A percentile compares a stretch with the other conserved stretches of the same genome.
Evolutionary conservation across 495 filamentous ascomycete genomes (phyloP).

Genomic region (Neurospora cerealis): DNA sequence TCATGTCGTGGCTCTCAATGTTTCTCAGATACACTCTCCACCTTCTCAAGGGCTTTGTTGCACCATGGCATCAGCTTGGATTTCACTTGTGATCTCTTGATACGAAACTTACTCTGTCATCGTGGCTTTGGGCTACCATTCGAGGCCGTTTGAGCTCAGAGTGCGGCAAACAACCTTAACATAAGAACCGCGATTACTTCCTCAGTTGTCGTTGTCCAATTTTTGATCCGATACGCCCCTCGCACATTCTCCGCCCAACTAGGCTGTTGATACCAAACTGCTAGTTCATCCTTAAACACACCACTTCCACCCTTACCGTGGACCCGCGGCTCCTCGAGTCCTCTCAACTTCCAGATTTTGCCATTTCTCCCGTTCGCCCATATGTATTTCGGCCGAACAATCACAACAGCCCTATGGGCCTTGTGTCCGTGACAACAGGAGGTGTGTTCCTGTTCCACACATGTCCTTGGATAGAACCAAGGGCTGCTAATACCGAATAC

Average conservation of each 20-base stretch:
- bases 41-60: not conserved
- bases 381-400: not conserved
- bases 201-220: not conserved
- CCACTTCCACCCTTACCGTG: not conserved
- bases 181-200: not conserved
- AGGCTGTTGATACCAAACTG: not conserved
- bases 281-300: not conserved
- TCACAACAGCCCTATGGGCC: not conserved
- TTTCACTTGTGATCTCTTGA: not conserved
- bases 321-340: not conserved
- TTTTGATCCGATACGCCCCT: not conserved
- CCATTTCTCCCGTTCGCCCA: not conserved
- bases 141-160: not conserved
- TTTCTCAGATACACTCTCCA: not conserved
- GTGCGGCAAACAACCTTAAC: not conserved
- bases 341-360: not conserved
- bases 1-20: not conserved
- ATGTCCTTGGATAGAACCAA: not conserved
- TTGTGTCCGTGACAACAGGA: not conserved
- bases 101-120: not conserved
- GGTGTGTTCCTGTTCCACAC: not conserved
- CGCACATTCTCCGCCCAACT: not conserved
- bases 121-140: not conserved
- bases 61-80: not conserved
- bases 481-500: not conserved